A percentile compares a stretch with the other conserved stretches of the same genome.
Evolutionary conservation across 768 basidiomycete species (phyloP).

Genomic region (Termitomyces sp.): DNA sequence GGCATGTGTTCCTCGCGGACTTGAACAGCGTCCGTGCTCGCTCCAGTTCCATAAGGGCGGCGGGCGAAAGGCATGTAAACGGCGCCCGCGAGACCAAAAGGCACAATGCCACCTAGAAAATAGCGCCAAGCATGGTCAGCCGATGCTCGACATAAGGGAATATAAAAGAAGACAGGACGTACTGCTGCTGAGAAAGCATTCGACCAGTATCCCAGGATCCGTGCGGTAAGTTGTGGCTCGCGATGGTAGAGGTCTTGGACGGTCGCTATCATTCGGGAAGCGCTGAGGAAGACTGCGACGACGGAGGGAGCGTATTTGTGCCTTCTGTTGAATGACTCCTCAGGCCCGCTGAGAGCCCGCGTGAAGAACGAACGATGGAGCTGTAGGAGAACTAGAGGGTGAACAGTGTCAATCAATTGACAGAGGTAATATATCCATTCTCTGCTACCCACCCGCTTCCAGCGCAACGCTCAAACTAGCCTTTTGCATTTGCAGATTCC

Average conservation of each 20-base stretch:
- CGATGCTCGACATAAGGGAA: background rate
- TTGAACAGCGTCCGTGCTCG: slow-evolving; percentile 40
- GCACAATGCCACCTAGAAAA: slow-evolving; percentile 50
- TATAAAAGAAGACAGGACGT: slow-evolving; percentile 9
- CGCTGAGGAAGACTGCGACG: slow-evolving; percentile 61
- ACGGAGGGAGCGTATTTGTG: slow-evolving; percentile 68
- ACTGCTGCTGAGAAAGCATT: slow-evolving; percentile 50
- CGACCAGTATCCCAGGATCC: slow-evolving; percentile 48
- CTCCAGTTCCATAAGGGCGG: slow-evolving; percentile 57
- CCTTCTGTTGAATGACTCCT: slow-evolving; percentile 52
- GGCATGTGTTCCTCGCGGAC: slow-evolving; percentile 37
- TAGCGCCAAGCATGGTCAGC: background rate
- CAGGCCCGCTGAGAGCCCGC: slow-evolving; percentile 50
- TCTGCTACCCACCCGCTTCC: slow-evolving; percentile 45
- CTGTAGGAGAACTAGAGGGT: slow-evolving; percentile 51
- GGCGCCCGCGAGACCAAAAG: slow-evolving; percentile 58
- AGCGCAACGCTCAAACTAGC: slow-evolving; percentile 52
- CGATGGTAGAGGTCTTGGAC: slow-evolving; percentile 49
- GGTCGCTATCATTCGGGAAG: slow-evolving; percentile 57
- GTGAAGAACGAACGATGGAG: slow-evolving; percentile 67
- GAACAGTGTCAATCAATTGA: background rate
- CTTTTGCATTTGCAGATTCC: slow-evolving; percentile 52
- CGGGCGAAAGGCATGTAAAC: slow-evolving; percentile 57
- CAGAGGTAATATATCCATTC: background rate
- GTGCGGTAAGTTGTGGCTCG: slow-evolving; percentile 53